phyloP scores from a whole-genome alignment of 1,284 basidiomycete genomes.

The Trametes polyzona region DNA sequence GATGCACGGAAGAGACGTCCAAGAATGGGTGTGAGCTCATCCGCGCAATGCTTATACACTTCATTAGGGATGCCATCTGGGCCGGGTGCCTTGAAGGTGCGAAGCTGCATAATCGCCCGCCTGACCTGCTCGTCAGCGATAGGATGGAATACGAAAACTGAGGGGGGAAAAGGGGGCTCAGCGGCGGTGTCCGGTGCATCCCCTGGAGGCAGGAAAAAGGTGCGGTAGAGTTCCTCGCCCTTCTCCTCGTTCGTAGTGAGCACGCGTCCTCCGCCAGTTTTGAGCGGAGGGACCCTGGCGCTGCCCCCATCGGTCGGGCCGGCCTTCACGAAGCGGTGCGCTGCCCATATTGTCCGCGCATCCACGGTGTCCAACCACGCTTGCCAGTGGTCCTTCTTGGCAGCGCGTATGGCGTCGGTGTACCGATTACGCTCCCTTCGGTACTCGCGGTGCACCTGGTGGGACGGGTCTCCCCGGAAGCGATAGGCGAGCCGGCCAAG shows the following conservation, averaged over 20 bases:
- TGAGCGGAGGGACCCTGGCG: slow-evolving; percentile 36
- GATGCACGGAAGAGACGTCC: slow-evolving; percentile 36
- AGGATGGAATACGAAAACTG: slow-evolving; percentile 25
- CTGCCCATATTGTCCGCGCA: slow-evolving; percentile 36
- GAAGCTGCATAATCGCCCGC: slow-evolving; percentile 11
- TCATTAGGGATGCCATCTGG: slow-evolving; percentile 42
- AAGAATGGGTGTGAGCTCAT: slow-evolving; percentile 33
- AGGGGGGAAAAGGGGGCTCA: slow-evolving; percentile 34
- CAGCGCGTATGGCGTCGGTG: slow-evolving; percentile 30
- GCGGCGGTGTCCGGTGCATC: slow-evolving; percentile 1
- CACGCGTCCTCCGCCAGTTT: slow-evolving; percentile 14
- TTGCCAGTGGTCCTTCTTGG: slow-evolving; percentile 41
- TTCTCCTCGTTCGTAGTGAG: slow-evolving; percentile 7
- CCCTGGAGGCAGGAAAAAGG: neutral
- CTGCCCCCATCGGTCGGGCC: slow-evolving; percentile 36
- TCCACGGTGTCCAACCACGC: slow-evolving; percentile 38
- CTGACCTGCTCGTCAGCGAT: slow-evolving; percentile 32
- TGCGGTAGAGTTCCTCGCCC: neutral
- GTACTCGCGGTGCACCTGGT: slow-evolving; percentile 33
- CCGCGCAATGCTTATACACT: slow-evolving; percentile 33
- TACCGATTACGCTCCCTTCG: slow-evolving; percentile 32
- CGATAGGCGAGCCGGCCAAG: slow-evolving; percentile 30
- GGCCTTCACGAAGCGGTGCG: slow-evolving; percentile 35
- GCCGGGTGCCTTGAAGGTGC: slow-evolving; percentile 41
- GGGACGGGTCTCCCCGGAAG: slow-evolving; percentile 35